Evolutionary conservation across 75 land plant species (phyloP).

Genomic region (Pinus tabuliformis): DNA sequence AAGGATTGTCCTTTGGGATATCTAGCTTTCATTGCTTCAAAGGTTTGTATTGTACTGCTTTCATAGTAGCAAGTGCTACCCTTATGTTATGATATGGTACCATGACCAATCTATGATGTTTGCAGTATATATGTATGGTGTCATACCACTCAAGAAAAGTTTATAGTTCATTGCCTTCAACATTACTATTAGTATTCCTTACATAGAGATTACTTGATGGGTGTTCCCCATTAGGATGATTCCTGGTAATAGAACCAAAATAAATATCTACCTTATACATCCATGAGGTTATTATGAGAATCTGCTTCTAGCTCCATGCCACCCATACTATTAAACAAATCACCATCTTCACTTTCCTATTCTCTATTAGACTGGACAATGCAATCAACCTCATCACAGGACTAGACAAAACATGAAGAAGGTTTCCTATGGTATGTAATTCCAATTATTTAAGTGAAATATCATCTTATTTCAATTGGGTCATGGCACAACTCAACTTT

Average conservation of each 20-base stretch:
- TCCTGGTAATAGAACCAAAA: too few relatives aligned
- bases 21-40: slow-evolving; percentile 71
- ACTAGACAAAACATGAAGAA: slow-evolving; percentile 83
- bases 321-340: slow-evolving; percentile 78
- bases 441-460: slow-evolving; percentile 65
- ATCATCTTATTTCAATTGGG: slow-evolving; percentile 30
- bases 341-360: slow-evolving; percentile 73
- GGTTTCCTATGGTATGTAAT: slow-evolving; percentile 82
- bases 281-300: too few relatives aligned
- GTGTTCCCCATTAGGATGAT: too few relatives aligned
- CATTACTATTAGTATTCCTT: too few relatives aligned
- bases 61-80: slow-evolving; percentile 84
- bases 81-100: slow-evolving; percentile 90
- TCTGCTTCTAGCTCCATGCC: slow-evolving; percentile 73
- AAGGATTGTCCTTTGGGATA: slow-evolving; percentile 72
- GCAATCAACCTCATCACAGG: slow-evolving; percentile 52
- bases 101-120: slow-evolving; percentile 88
- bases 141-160: too few relatives aligned
- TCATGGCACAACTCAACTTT: slow-evolving; percentile 19
- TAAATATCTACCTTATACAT: too few relatives aligned
- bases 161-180: too few relatives aligned
- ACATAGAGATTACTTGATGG: too few relatives aligned
- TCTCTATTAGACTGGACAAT: slow-evolving; percentile 14
- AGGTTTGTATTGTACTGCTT: slow-evolving; percentile 73
- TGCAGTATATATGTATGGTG: too few relatives aligned